phyloP scores from a whole-genome alignment of 1,284 basidiomycete species.

The Leucoagaricus sp. region DNA sequence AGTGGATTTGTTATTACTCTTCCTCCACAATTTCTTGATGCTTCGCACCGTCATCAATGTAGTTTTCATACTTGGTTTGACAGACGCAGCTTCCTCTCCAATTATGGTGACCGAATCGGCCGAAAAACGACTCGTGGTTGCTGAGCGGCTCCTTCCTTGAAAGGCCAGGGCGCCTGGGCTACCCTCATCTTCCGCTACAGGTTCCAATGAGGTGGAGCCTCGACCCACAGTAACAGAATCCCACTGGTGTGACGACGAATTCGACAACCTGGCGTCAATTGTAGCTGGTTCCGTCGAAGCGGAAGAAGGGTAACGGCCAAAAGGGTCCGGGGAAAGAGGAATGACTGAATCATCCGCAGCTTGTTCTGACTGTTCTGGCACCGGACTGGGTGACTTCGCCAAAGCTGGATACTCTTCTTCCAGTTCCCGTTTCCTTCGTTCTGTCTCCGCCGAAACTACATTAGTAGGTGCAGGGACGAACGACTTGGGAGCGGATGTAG shows the following conservation, averaged over 20 bases:
- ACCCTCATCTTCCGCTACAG: constrained; percentile 13
- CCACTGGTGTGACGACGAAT: constrained; percentile 33
- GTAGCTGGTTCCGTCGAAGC: constrained; percentile 29
- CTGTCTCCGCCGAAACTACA: constrained; percentile 48
- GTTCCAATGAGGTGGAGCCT: constrained; percentile 11
- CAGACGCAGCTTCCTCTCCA: constrained; percentile 35
- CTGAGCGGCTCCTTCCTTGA: constrained; percentile 23
- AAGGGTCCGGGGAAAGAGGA: constrained; percentile 78
- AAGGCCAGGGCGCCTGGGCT: not conserved
- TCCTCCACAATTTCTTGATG: constrained; percentile 74
- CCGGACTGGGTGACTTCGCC: constrained; percentile 32
- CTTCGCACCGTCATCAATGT: constrained; percentile 67
- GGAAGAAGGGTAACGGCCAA: constrained; percentile 65
- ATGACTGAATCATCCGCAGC: constrained; percentile 50
- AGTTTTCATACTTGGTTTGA: constrained; percentile 30
- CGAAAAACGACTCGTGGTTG: constrained; percentile 69
- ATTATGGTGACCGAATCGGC: constrained; percentile 54
- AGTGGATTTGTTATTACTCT: constrained; percentile 55
- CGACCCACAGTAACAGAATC: constrained; percentile 33
- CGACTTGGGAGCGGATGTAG: constrained; percentile 55
- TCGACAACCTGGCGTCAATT: constrained; percentile 25
- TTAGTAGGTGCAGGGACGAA: constrained; percentile 37
- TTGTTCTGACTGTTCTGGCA: constrained; percentile 25
- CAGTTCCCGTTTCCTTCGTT: constrained; percentile 52
- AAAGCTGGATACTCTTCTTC: constrained; percentile 48